Conservation (phyloP, 768 basidiomycete genomes). For the Tephrocybe sp. region DNA sequence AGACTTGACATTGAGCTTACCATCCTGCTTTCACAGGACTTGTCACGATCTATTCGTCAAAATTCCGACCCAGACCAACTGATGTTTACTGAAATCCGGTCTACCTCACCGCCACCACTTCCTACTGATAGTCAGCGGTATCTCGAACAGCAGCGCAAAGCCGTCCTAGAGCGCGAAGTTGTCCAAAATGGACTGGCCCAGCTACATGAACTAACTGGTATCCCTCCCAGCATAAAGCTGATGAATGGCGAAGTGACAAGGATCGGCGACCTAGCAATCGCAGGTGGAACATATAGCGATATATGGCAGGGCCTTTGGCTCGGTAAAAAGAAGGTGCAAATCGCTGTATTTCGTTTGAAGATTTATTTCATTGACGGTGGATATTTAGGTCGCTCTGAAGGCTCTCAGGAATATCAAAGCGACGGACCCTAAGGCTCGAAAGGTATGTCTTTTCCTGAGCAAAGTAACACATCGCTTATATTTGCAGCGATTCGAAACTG, state of each 20-base stretch:
- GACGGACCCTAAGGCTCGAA: conserved; percentile 40
- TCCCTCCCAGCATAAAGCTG: conserved; percentile 52
- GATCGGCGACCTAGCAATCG: conserved; percentile 37
- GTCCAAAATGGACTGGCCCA: conserved; percentile 43
- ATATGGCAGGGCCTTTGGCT: conserved; percentile 58
- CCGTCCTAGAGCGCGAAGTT: conserved; percentile 47
- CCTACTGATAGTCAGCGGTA: conserved; percentile 32
- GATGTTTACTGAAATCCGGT: conserved; percentile 12
- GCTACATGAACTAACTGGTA: conserved; percentile 50
- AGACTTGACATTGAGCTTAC: neutral
- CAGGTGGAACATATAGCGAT: conserved; percentile 55
- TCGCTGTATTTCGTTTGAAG: neutral
- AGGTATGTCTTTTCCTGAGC: conserved; percentile 28
- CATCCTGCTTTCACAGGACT: conserved; percentile 27
- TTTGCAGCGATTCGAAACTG: conserved; percentile 53
- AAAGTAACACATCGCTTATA: neutral
- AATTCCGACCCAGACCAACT: conserved; percentile 2
- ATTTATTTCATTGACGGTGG: neutral
- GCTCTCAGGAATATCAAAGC: conserved; percentile 47
- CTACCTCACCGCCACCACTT: conserved; percentile 20
- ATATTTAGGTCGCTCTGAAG: conserved; percentile 58
- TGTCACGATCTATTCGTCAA: conserved; percentile 27
- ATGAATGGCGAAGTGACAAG: conserved; percentile 52
- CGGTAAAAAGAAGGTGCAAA: conserved; percentile 45
- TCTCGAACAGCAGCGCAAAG: conserved; percentile 42